Base-by-base conservation (phyloP, 495 filamentous ascomycete genomes). In the Neurospora pannonica region DNA sequence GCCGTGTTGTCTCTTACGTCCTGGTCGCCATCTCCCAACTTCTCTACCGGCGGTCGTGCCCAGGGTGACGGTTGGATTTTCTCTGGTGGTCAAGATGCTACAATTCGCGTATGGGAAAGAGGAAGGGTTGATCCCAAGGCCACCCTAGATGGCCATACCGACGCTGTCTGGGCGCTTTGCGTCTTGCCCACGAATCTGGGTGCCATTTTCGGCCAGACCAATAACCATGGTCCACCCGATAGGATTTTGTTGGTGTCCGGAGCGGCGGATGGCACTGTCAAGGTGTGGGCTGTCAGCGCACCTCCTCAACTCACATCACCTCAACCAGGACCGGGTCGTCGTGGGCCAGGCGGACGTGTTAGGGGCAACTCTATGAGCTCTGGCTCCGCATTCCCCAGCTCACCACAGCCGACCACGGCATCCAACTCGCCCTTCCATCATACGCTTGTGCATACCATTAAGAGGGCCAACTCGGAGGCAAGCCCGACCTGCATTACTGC, bases 51-150 rank as follows among this genome's bases (percentile, higher is more conserved):
- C 24, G 95, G 94, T 10, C 89, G 94, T 72, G 91, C 90, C 1
- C 86, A 91, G 72, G 94, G 94, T 24, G 95, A 97, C 76, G 97
- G 97, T 7, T 98, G 97, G 96, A 92, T 99, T 43, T 98, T 99
- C 82, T 98, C 95, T 21, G 96, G 97, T 54, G 96, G 96, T 4
- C 94, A 97, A 79, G 96, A 99, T 81, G 90, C 94, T 4, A 97
- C 94, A 11, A 89, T 99, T 24, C 89, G 94, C 36, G 94, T 98
- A 3, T 99, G 96, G 96, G 95, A 98, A 84, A 86, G 93, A 19
- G 95, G 95, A 13, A 85, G 94, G 43, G 93, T 99, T 46, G 97
- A 97, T 80, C 94, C 95, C 7, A 98, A 98, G 81, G 95, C 94
- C 5, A 99, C 95, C 1, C 84, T 99, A 31, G 93, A 97, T 74